These are phyloP conservation scores for Aspergillus quadrilineatus DNA, from an alignment of 2,329 filamentous ascomycete species.

Conservation along the genomic window DNA sequence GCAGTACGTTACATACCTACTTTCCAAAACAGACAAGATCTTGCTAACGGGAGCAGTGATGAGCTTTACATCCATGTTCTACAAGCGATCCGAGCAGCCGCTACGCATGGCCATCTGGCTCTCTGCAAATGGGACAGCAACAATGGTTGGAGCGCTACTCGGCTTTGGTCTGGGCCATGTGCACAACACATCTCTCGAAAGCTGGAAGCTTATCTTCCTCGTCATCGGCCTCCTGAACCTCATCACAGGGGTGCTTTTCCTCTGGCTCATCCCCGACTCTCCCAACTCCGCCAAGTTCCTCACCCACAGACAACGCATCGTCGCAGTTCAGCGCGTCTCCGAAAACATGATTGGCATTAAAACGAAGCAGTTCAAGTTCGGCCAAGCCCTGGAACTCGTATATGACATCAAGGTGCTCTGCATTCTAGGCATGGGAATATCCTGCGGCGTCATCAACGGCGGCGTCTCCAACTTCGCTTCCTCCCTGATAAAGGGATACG, in stretches of 20 bases:
- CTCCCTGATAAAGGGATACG: slow-evolving; percentile 47
- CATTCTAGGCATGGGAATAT: slow-evolving; percentile 43
- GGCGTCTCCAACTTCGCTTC: slow-evolving; percentile 52
- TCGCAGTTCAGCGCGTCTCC: slow-evolving; percentile 43
- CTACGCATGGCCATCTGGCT: slow-evolving; percentile 38
- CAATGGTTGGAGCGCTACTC: slow-evolving; percentile 39
- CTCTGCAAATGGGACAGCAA: slow-evolving; percentile 38
- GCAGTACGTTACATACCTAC: slow-evolving; percentile 21
- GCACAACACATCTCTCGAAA: slow-evolving; percentile 26
- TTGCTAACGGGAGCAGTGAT: slow-evolving; percentile 26
- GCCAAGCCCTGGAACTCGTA: slow-evolving; percentile 41
- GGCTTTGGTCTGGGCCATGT: slow-evolving; percentile 38
- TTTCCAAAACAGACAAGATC: no score
- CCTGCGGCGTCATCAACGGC: slow-evolving; percentile 52
- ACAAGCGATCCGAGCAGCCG: slow-evolving; percentile 39
- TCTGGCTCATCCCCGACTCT: slow-evolving; percentile 39
- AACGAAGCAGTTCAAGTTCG: slow-evolving; percentile 34
- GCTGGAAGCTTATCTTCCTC: slow-evolving; percentile 45
- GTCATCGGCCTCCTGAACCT: slow-evolving; percentile 47
- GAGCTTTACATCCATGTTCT: slow-evolving; percentile 40
- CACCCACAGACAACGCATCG: slow-evolving; percentile 38
- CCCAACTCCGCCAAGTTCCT: slow-evolving; percentile 41
- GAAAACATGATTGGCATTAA: slow-evolving; percentile 46
- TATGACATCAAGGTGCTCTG: slow-evolving; percentile 42
- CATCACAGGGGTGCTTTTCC: slow-evolving; percentile 38